Base-by-base conservation (phyloP, 1,284 basidiomycete genomes). In the Austroboletus niveus region DNA sequence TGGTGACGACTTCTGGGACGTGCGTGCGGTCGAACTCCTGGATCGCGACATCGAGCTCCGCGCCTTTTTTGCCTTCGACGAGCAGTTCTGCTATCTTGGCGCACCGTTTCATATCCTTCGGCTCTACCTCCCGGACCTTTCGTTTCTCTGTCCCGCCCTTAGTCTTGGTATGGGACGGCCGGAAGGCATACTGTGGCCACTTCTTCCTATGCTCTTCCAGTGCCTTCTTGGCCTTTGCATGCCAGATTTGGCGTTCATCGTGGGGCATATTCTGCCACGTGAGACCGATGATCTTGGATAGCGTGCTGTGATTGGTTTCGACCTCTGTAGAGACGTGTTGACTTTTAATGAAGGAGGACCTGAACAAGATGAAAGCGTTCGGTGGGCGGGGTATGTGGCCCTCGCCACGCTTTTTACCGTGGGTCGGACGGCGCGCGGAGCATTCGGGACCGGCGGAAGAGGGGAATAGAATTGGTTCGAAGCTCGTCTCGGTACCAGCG, bases 321-420 rank as follows among this genome's bases (percentile, higher is more conserved):
- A 92, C 83, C 39, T 81, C 81, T 5, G 83, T 78, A 5, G 89
- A 87, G 47, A 93, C 85, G 49, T 88, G 78, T 53, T 85, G 84
- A 42, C 78, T 79, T 62, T 85, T 83, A 60, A 92, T 89, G 60
- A 91, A 90, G 39, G 81, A 79, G 1, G 89, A 89, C 46, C 92
- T 84, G 73, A 92, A 94, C 60, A 94, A 78, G 63, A 94, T 94
- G 70, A 93, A 94, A 31, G 92, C 91, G 66, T 94, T 94, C 2
- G 89, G 85, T 0, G 92, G 92, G 17, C 91, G 82, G 43, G 91
- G 90, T 60, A 93, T 87, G 63, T 93, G 89, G 58, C 87, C 82
- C 14, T 83, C 76, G 48, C 82, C 77, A 64, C 82, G 84, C 70
- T 85, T 85, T 73, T 81, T 85, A 36, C 76, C 73, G 60, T 87